Evolutionary conservation across 1,284 basidiomycete genomes (phyloP), one percentile per base, ranked within the genome.

Genomic region (Puccinia sorghi): DNA sequence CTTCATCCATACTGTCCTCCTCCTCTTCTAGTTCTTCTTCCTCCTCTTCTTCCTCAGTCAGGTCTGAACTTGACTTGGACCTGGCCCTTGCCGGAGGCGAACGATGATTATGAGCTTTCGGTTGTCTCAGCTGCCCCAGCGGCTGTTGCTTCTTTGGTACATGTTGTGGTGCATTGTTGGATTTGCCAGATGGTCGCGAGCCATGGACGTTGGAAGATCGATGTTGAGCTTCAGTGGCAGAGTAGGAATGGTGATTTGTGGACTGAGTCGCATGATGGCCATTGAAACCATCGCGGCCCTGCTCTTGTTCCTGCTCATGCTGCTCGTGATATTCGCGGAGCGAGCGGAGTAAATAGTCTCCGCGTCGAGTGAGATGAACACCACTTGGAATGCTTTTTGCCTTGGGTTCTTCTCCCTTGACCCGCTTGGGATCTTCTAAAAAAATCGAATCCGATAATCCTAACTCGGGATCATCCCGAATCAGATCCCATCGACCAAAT

Each of bases 401-500:
- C 25, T 91, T 88, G 54, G 90, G 86, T 80, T 82, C 77, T 61
- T 80, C 79, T 54, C 80, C 83, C 80, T 96, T 96, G 85, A 69
- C 46, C 39, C 79, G 80, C 79, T 96, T 96, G 83, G 91, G 92
- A 84, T 97, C 95, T 84, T 98, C 97, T 61, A 99, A 88, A 89
- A 98, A 99, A 86, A 99, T 96, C 84, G 96, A 97, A 85, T 92
- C 93, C 3, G 90, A 88, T 22, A 99, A 88, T 3, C 90, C 90
- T 3, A 99, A 89, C 76, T 90, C 89, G 2, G 89, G 85, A 84
- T 99, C 97, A 84, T 93, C 92, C 83, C 91, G 89, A 87, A 99
- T 98, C 61, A 89, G 88, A 84, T 99, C 97, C 97, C 97, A 99
- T 82, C 92, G 93, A 22, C 95, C 95, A 84, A 99, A 97, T 32